A percentile compares a stretch with the other conserved stretches of the same genome.
Evolutionary conservation across 1,284 basidiomycete species (phyloP).

Genomic region (Schizophyllum amplum): DNA sequence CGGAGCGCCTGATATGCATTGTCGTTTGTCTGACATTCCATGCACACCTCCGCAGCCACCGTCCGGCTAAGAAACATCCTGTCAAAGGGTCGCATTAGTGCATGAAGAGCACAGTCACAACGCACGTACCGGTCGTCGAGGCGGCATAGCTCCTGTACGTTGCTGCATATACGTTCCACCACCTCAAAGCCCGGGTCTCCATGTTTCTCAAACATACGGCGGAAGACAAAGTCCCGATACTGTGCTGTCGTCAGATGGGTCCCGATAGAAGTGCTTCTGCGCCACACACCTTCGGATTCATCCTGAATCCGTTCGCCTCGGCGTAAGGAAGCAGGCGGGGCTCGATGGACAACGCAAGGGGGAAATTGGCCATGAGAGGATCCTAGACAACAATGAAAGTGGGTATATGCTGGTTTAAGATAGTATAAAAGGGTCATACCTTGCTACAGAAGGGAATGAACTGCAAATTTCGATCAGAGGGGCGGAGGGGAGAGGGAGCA

Average conservation of each 20-base stretch:
- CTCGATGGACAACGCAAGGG: conserved; percentile 65
- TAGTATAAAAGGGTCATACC: background rate
- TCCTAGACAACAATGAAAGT: conserved; percentile 34
- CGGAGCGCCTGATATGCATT: conserved; percentile 59
- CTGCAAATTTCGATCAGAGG: conserved; percentile 25
- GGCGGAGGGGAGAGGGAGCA: conserved; percentile 4
- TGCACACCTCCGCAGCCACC: conserved; percentile 69
- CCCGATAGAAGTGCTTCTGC: conserved; percentile 6
- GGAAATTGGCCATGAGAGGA: conserved; percentile 67
- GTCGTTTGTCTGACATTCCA: conserved; percentile 66
- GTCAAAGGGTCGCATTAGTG: conserved; percentile 2
- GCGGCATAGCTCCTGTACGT: conserved; percentile 59
- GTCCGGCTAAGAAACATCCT: conserved; percentile 76
- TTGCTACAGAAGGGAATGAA: conserved; percentile 60
- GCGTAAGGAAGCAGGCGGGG: conserved; percentile 66
- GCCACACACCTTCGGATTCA: conserved; percentile 57
- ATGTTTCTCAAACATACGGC: conserved; percentile 70
- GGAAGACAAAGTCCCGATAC: conserved; percentile 76
- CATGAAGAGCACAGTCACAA: conserved; percentile 4
- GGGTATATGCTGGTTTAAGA: background rate
- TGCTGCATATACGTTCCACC: conserved; percentile 54
- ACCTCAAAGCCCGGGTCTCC: conserved; percentile 39
- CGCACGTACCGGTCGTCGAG: conserved; percentile 52
- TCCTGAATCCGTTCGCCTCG: conserved; percentile 59
- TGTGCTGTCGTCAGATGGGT: conserved; percentile 19